phyloP scores from a whole-genome alignment of 2,329 filamentous ascomycete species.

The Zalaria obscura region DNA sequence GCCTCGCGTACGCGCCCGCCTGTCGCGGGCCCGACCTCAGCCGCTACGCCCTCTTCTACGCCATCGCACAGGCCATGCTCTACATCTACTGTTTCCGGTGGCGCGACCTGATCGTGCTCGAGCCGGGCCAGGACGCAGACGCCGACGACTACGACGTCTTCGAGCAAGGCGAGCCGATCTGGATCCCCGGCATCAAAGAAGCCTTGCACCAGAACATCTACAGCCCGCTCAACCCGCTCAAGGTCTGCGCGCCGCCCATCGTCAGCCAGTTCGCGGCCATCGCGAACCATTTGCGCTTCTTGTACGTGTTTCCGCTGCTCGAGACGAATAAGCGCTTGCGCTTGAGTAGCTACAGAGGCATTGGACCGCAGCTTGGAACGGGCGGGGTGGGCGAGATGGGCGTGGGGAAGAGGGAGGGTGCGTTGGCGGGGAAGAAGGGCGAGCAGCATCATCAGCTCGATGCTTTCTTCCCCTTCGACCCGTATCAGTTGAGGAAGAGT shows the following conservation, averaged over 20 bases:
- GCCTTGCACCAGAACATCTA: conserved; percentile 66
- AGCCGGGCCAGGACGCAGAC: conserved; percentile 24
- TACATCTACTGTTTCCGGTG: conserved; percentile 98
- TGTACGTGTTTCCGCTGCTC: conserved; percentile 78
- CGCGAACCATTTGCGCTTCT: conserved; percentile 68
- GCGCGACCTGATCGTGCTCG: conserved; percentile 62
- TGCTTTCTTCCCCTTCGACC: conserved; percentile 94
- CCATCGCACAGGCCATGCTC: conserved; percentile 72
- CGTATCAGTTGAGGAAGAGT: conserved; percentile 78
- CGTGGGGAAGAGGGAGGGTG: conserved; percentile 41
- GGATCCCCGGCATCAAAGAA: conserved; percentile 62
- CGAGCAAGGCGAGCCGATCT: conserved; percentile 59
- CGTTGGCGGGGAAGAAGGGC: conserved; percentile 40
- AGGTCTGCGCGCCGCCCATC: conserved; percentile 82
- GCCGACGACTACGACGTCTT: conserved; percentile 34
- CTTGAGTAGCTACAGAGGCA: conserved; percentile 41
- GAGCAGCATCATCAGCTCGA: conserved; percentile 78
- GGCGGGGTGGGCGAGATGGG: conserved; percentile 34
- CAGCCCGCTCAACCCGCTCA: conserved; percentile 83
- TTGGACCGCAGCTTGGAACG: conserved; percentile 19
- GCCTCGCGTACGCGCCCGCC: conserved; percentile 53
- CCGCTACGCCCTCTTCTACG: conserved; percentile 74
- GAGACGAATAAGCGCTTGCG: conserved; percentile 87
- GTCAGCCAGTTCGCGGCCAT: conserved; percentile 86
- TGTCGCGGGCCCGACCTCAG: conserved; percentile 77